Evolutionary conservation across 2,329 filamentous ascomycete species (phyloP), one percentile per base, ranked within the genome.

Genomic region (Colletotrichum cuscutae): DNA sequence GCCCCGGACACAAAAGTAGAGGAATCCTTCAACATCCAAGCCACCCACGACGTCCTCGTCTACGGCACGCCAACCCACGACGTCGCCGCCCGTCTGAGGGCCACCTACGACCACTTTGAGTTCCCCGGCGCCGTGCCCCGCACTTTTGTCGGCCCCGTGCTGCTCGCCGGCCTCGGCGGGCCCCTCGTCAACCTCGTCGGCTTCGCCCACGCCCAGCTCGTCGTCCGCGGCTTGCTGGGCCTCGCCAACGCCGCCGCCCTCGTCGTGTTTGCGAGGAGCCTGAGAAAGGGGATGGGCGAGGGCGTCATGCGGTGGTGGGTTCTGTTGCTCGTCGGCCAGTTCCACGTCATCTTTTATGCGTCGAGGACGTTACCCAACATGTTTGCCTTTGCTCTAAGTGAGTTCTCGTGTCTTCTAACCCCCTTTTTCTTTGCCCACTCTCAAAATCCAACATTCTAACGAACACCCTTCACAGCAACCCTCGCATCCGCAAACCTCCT

Each of bases 21-120:
- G 82, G 97, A 99, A 83, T 98, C 96, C 0, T 98, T 99, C 89
- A 98, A 98, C 81, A 91, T 98, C 71, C 97, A 99, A 82, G 97
- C 97, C 6, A 89, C 92, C 3, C 97, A 98, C 82, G 97, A 99
- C 81, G 93, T 99, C 46, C 82, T 98, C 72, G 89, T 89, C 49
- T 95, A 97, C 80, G 95, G 95, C 28, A 90, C 94, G 1, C 94
- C 94, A 0, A 88, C 86, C 1, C 80, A 83, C 24, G 86, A 92
- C 76, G 80, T 88, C 19, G 79, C 84, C 64, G 80, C 86, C 13
- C 88, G 86, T 52, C 84, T 97, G 19, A 86, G 86, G 19, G 79
- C 86, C 4, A 85, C 89, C 63, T 99, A 97, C 84, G 97, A 99
- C 81, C 97, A 99, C 85, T 91, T 97, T 78, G 88, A 90, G 24